Evolutionary conservation across 1,284 basidiomycete genomes (phyloP).

Genomic region (Cutaneotrichosporon sp.): DNA sequence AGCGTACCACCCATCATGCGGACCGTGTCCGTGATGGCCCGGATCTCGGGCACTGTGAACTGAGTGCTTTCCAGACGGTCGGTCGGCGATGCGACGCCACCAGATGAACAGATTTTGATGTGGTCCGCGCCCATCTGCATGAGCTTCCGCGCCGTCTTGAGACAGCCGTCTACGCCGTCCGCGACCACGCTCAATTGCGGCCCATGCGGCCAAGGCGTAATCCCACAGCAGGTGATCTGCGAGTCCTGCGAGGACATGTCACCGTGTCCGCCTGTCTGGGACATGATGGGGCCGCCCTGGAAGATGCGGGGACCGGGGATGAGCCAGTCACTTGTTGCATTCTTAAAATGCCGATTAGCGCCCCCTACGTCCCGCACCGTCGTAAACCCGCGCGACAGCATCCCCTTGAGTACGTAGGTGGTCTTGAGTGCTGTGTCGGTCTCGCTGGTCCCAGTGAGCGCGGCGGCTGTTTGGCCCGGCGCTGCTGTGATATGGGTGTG

Average conservation of each 20-base stretch:
- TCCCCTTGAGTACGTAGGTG: slow-evolving; percentile 49
- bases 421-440: slow-evolving; percentile 48
- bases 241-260: slow-evolving; percentile 19
- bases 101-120: slow-evolving; percentile 50
- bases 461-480: slow-evolving; percentile 34
- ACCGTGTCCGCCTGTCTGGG: slow-evolving; percentile 54
- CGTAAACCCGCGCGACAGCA: slow-evolving; percentile 54
- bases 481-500: slow-evolving; percentile 54
- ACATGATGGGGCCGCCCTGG: slow-evolving; percentile 53
- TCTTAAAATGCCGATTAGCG: slow-evolving; percentile 50
- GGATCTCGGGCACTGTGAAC: slow-evolving; percentile 52
- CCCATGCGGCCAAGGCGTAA: not conserved
- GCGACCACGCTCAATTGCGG: slow-evolving; percentile 12
- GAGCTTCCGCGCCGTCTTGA: slow-evolving; percentile 52
- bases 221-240: slow-evolving; percentile 46
- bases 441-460: slow-evolving; percentile 19
- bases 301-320: slow-evolving; percentile 51
- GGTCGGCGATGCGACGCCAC: slow-evolving; percentile 52
- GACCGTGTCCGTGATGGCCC: slow-evolving; percentile 52
- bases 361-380: slow-evolving; percentile 55
- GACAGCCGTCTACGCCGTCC: slow-evolving; percentile 46
- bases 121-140: slow-evolving; percentile 53
- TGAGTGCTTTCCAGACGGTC: slow-evolving; percentile 54
- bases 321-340: slow-evolving; percentile 51
- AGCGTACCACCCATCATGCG: slow-evolving; percentile 46